Evolutionary conservation across 352 stramenopile species (phyloP).

Genomic region (Pythium rishiriense): DNA sequence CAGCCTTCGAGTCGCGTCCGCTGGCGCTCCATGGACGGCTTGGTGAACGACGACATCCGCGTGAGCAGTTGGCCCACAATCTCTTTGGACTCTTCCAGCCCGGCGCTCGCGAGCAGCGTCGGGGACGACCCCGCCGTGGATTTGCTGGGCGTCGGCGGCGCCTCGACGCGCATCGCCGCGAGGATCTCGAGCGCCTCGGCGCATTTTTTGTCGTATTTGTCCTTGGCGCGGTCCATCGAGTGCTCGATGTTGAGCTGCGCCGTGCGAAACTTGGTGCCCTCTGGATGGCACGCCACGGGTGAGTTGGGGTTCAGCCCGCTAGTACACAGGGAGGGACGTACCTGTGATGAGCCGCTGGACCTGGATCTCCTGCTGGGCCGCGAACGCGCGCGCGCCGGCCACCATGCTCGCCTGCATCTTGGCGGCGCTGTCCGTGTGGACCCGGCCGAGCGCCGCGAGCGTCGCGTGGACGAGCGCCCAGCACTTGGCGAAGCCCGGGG

Average conservation of each 20-base stretch:
- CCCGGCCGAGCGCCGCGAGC: conserved; percentile 46
- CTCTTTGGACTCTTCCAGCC: conserved; percentile 59
- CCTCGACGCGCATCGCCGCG: conserved; percentile 15
- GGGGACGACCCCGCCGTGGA: not conserved
- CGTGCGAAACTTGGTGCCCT: conserved; percentile 71
- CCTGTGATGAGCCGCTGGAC: conserved; percentile 73
- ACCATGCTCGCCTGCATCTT: conserved; percentile 67
- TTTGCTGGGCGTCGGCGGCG: conserved; percentile 1
- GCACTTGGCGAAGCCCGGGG: conserved; percentile 50
- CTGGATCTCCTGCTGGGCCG: conserved; percentile 70
- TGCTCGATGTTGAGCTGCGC: conserved; percentile 59
- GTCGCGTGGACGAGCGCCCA: conserved; percentile 62
- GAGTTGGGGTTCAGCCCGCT: not conserved
- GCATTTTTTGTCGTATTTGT: conserved; percentile 80
- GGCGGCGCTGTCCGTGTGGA: conserved; percentile 59
- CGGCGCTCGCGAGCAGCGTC: conserved; percentile 17
- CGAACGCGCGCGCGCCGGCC: conserved; percentile 61
- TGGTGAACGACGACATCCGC: conserved; percentile 75
- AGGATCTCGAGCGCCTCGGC: conserved; percentile 64
- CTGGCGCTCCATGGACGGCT: conserved; percentile 64
- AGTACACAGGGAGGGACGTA: conserved; percentile 23
- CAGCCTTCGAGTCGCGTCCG: conserved; percentile 55
- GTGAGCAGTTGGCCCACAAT: conserved; percentile 74
- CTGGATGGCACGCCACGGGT: conserved; percentile 28
- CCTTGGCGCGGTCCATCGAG: conserved; percentile 69